Percentiles rank a stretch among this genome's conserved stretches.
Evolutionary conservation across 2,329 filamentous ascomycete species (phyloP).

Genomic region (Leptoxyphium fumago): DNA sequence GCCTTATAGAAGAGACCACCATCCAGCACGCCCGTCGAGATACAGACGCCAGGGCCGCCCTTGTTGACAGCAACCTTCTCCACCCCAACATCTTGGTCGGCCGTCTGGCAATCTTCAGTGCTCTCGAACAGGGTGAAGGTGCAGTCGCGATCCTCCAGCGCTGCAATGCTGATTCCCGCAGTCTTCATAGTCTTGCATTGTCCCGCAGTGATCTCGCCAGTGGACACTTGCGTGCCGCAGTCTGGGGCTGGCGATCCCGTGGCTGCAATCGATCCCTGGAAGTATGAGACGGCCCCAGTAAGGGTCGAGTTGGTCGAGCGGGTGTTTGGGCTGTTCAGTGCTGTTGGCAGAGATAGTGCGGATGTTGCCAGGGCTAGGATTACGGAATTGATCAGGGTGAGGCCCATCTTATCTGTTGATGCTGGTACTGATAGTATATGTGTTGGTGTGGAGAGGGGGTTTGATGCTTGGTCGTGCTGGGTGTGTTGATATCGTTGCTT

Average conservation of each 20-base stretch:
- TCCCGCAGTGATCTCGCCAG: not conserved
- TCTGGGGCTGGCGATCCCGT: not conserved
- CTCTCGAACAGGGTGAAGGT: not conserved
- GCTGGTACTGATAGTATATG: not conserved
- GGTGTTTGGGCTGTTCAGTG: conserved; percentile 1
- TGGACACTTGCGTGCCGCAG: not conserved
- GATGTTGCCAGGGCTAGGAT: not conserved
- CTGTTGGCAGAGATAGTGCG: not conserved
- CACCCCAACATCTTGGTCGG: not conserved
- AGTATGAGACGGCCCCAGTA: not conserved
- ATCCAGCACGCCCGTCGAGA: not conserved
- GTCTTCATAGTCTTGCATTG: not conserved
- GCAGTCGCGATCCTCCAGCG: not conserved
- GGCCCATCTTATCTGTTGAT: not conserved
- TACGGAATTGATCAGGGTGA: not conserved
- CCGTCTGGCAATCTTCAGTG: not conserved
- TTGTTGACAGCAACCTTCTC: not conserved
- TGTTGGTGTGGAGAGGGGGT: not conserved
- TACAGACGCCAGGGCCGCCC: not conserved
- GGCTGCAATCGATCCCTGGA: not conserved
- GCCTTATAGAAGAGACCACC: not conserved
- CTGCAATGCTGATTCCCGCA: not conserved
- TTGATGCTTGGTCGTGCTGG: not conserved
- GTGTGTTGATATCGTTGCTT: too few relatives aligned
- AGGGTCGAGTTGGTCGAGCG: not conserved